These are phyloP conservation scores for Perkinsus chesapeaki DNA, from an alignment of 169 alveolate genomes.

Conservation along the genomic window DNA sequence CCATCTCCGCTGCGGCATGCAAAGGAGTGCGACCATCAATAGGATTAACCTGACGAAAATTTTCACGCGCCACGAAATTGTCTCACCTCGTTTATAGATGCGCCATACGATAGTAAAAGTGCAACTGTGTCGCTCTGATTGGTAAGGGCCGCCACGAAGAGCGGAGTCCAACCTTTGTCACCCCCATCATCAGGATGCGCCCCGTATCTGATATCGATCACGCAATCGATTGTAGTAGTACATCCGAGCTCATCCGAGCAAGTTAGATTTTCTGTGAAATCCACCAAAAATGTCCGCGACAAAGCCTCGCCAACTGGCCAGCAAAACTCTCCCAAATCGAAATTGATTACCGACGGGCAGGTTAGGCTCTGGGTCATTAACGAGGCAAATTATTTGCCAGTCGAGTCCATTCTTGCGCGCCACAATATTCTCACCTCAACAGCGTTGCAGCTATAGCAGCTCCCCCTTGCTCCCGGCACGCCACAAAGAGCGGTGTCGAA, in stretches of 20 bases:
- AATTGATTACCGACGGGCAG: too few species aligned
- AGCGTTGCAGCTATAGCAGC: not conserved
- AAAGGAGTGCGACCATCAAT: not conserved
- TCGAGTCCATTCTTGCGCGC: not conserved
- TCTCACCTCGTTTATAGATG: not conserved
- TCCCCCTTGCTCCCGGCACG: not conserved
- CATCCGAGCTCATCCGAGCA: too few species aligned
- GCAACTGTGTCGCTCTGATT: not conserved
- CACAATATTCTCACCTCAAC: not conserved
- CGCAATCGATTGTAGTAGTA: too few species aligned
- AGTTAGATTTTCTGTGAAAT: too few species aligned
- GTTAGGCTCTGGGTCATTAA: too few species aligned
- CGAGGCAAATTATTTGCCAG: too few species aligned
- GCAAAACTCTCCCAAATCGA: too few species aligned
- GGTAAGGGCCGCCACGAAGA: not conserved
- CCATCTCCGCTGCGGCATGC: not conserved
- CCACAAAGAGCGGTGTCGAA: slow-evolving; percentile 1
- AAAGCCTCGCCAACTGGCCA: too few species aligned
- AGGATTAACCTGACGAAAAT: not conserved
- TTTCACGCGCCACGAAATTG: not conserved
- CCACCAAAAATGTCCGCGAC: too few species aligned
- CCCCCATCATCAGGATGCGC: slow-evolving; percentile 15
- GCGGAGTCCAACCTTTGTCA: slow-evolving; percentile 9
- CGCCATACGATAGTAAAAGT: not conserved
- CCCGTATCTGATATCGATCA: not conserved